Percentiles rank a stretch among this genome's conserved stretches.
phyloP scores from a whole-genome alignment of 148 eudicot species.

The Rhododendron griersonianum region DNA sequence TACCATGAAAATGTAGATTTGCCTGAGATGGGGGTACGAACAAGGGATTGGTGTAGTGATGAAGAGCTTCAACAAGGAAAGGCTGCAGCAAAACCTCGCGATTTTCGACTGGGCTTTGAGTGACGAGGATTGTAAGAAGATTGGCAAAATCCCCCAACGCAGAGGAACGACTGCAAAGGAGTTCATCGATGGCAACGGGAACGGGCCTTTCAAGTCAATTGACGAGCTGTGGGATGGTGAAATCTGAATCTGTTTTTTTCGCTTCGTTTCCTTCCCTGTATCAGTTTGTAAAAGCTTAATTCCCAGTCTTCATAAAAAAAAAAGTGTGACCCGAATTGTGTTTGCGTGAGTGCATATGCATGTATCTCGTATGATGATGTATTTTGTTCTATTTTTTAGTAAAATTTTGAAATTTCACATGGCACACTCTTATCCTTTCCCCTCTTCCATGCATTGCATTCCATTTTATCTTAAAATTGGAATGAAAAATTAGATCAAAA shows the following conservation, averaged over 20 bases:
- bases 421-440: too few species aligned
- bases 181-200: neutral
- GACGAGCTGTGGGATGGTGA: neutral
- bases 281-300: neutral
- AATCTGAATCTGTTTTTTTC: neutral
- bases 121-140: neutral
- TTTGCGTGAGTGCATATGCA: neutral
- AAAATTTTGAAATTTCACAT: too few species aligned
- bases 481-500: neutral
- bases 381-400: neutral
- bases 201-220: neutral
- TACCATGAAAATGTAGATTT: neutral
- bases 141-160: neutral
- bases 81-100: neutral
- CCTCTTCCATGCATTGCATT: too few species aligned
- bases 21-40: neutral
- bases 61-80: neutral
- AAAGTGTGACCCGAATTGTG: neutral
- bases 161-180: neutral
- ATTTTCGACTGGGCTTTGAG: neutral
- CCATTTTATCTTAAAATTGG: too few species aligned
- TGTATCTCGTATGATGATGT: neutral
- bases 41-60: neutral
- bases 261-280: neutral
- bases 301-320: neutral